A percentile compares a stretch with the other conserved stretches of the same genome.
Conservation (phyloP, 495 filamentous ascomycete genomes). For the Parathielavia appendiculata region DNA sequence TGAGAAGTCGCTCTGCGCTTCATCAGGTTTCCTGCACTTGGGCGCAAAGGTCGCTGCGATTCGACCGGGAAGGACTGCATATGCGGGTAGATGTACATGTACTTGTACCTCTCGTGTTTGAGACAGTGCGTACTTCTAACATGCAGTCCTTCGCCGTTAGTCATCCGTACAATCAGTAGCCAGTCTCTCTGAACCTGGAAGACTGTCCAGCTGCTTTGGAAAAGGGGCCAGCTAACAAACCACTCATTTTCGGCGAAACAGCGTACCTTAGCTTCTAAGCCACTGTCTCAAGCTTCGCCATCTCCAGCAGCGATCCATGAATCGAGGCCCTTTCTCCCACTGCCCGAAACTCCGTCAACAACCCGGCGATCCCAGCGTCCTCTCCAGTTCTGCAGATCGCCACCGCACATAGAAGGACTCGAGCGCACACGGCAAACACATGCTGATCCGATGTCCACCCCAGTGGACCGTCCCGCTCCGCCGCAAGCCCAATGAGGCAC, state of each 20-base stretch:
- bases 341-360: conserved; percentile 30
- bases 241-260: not conserved
- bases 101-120: too few relatives aligned
- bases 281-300: conserved; percentile 16
- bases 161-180: too few relatives aligned
- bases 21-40: too few relatives aligned
- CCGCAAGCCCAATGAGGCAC: conserved; percentile 39
- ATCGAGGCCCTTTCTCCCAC: conserved; percentile 24
- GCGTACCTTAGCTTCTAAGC: not conserved
- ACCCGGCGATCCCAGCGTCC: conserved; percentile 15
- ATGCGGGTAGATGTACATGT: too few relatives aligned
- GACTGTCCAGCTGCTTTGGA: not conserved
- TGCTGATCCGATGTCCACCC: conserved; percentile 71
- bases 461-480: conserved; percentile 60
- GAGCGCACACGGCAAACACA: conserved; percentile 61
- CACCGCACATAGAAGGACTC: conserved; percentile 50
- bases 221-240: not conserved
- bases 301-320: conserved; percentile 34
- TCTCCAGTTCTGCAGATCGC: conserved; percentile 18
- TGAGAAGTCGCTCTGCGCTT: too few relatives aligned
- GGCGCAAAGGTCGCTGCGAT: too few relatives aligned
- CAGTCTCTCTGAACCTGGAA: too few relatives aligned
- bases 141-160: too few relatives aligned
- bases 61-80: too few relatives aligned
- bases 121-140: too few relatives aligned